Base-by-base conservation (phyloP, 352 stramenopile genomes). In the Thalassiosira mediterranea region DNA sequence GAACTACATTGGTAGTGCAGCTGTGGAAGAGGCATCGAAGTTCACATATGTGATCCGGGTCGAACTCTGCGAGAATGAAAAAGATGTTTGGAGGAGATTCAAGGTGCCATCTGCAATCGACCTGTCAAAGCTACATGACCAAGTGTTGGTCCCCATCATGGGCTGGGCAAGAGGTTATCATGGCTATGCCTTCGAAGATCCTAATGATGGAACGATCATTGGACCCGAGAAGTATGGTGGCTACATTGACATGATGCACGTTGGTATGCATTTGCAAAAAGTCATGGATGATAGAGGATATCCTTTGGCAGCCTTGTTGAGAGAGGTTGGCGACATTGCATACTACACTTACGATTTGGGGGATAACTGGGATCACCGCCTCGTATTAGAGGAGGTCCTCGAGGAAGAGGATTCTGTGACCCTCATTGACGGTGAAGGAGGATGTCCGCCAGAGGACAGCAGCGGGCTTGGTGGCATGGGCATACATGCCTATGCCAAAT, bases 321-420 rank as follows among this genome's bases (percentile, higher is more conserved):
- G n/a, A 8, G 47, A 49, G 53, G 47, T 32, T 13, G 53, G 53
- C 34, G 53, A 62, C 10, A 52, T 42, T 23, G 37, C 37, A 19
- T 58, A 46, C 25, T 67, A 67, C 23, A 67, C 40, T 13, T 67
- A 67, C 32, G 38, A 67, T 34, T 38, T 67, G 23, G 38, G 34
- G 1, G 58, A 67, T 37, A 2, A 31, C 11, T 67, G 58, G 58
- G 19, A 44, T n/a, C 58, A 67, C 31, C 15, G 42, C 0, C 15
- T 67, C 44, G 40, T 58, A 3, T 54, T 67, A 26, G 58, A 67
- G 25, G 31, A 62, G 19, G 49, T 62, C 11, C 13, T 62, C 49
- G 25, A n/a, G 37, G 53, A 62, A 49, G 53, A 62, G 49, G 31
- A 26, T 4, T 62, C 53, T 29, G 53, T 62, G 2, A 62, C 26